phyloP scores from a whole-genome alignment of 2,329 filamentous ascomycete genomes.

The Bimuria novae-zelandiae region DNA sequence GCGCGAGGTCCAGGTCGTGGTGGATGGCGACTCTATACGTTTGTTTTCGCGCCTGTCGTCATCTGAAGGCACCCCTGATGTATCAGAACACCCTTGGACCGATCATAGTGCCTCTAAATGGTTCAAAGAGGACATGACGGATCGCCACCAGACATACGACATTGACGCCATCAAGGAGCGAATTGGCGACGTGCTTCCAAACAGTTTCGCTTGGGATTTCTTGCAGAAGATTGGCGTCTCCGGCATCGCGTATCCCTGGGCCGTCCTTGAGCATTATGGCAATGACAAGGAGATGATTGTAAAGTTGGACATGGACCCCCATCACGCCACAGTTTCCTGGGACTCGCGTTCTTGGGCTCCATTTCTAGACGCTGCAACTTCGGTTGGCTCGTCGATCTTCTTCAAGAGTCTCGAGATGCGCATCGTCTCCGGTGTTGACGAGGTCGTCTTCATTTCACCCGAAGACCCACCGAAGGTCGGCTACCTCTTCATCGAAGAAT shows the following conservation, averaged over 20 bases:
- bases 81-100: conserved; percentile 35
- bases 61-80: conserved; percentile 6
- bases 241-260: conserved; percentile 51
- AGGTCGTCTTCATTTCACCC: conserved; percentile 28
- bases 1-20: conserved; percentile 46
- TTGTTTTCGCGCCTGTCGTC: conserved; percentile 41
- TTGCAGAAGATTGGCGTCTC: conserved; percentile 48
- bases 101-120: conserved; percentile 36
- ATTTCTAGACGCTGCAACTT: conserved; percentile 50
- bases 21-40: conserved; percentile 35
- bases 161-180: conserved; percentile 32
- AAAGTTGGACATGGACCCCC: conserved; percentile 43
- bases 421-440: conserved; percentile 43
- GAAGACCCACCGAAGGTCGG: conserved; percentile 37
- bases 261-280: conserved; percentile 46
- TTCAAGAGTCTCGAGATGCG: conserved; percentile 44
- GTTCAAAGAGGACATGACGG: conserved; percentile 14
- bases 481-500: conserved; percentile 42
- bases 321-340: conserved; percentile 26
- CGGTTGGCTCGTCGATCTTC: conserved; percentile 50
- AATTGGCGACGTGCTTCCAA: conserved; percentile 31
- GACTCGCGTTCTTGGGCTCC: conserved; percentile 45
- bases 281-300: conserved; percentile 49
- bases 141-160: conserved; percentile 19
- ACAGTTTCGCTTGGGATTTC: conserved; percentile 47